phyloP scores from a whole-genome alignment of 2,329 filamentous ascomycete species.

The Diaporthe sp. region DNA sequence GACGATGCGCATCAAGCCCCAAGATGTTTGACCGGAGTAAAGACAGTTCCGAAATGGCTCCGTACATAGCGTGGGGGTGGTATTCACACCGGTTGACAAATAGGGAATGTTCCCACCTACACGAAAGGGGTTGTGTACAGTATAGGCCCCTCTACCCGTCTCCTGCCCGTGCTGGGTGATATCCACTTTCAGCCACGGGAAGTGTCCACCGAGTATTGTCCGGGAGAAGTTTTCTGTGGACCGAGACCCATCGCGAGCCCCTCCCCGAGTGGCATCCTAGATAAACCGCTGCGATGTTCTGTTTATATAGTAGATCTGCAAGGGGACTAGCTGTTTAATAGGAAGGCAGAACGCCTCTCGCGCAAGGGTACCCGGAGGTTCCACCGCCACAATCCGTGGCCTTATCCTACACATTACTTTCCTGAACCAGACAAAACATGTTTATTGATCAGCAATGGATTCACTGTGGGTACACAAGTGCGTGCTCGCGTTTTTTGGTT shows the following conservation, averaged over 20 bases:
- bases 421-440: slow-evolving; percentile 19
- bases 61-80: too few relatives aligned
- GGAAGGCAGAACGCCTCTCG: slow-evolving; percentile 1
- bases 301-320: not conserved
- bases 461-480: not conserved
- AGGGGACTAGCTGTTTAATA: not conserved
- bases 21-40: too few relatives aligned
- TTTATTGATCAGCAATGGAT: slow-evolving; percentile 10
- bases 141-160: not conserved
- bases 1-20: too few relatives aligned
- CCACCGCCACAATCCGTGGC: slow-evolving; percentile 15
- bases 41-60: not conserved
- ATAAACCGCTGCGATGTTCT: slow-evolving; percentile 12
- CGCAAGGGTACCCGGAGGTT: slow-evolving; percentile 3
- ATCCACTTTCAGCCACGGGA: not conserved
- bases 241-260: not conserved
- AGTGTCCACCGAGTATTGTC: not conserved
- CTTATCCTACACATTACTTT: not conserved
- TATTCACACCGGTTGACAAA: not conserved
- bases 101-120: not conserved
- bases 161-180: not conserved
- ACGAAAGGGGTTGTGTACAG: not conserved
- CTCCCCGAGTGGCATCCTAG: slow-evolving; percentile 3
- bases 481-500: not conserved
- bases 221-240: not conserved